These are phyloP conservation scores for Rhodotorula sp. DNA, from an alignment of 1,284 basidiomycete genomes.

Conservation along the genomic window DNA sequence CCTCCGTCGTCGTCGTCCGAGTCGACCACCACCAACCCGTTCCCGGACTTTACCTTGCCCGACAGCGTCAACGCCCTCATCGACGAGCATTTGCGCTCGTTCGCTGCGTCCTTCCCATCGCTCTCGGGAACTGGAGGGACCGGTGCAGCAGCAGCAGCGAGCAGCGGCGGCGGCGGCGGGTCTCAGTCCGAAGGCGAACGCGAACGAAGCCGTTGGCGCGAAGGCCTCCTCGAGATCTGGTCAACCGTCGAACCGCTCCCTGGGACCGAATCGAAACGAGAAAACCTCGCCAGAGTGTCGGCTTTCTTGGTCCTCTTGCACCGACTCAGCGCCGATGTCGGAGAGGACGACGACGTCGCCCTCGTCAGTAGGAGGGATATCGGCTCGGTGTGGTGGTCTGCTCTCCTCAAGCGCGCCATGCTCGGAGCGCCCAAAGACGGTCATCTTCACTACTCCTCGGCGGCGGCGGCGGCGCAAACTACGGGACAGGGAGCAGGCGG, in stretches of 20 bases:
- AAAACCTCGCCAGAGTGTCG: constrained; percentile 28
- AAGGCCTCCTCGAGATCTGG: constrained; percentile 37
- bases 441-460: not conserved
- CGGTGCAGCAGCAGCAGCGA: not conserved
- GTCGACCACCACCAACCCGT: constrained; percentile 6
- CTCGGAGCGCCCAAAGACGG: constrained; percentile 16
- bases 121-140: not conserved
- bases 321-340: constrained; percentile 27
- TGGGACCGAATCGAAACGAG: constrained; percentile 32
- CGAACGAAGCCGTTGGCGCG: constrained; percentile 33
- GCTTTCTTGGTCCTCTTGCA: constrained; percentile 33
- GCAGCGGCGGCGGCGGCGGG: not conserved
- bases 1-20: constrained; percentile 1
- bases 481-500: not conserved
- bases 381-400: constrained; percentile 35
- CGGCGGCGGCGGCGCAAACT: not conserved
- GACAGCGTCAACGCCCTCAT: constrained; percentile 15
- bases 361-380: constrained; percentile 31
- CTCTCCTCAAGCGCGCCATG: constrained; percentile 30
- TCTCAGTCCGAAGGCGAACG: constrained; percentile 29
- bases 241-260: constrained; percentile 26
- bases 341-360: constrained; percentile 37
- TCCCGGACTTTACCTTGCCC: constrained; percentile 24
- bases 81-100: constrained; percentile 23
- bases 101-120: constrained; percentile 26